Percentiles rank a stretch among this genome's conserved stretches.
Evolutionary conservation across 192 early-diverging fungal genomes (phyloP).

Genomic region (Backusella morwellensis): DNA sequence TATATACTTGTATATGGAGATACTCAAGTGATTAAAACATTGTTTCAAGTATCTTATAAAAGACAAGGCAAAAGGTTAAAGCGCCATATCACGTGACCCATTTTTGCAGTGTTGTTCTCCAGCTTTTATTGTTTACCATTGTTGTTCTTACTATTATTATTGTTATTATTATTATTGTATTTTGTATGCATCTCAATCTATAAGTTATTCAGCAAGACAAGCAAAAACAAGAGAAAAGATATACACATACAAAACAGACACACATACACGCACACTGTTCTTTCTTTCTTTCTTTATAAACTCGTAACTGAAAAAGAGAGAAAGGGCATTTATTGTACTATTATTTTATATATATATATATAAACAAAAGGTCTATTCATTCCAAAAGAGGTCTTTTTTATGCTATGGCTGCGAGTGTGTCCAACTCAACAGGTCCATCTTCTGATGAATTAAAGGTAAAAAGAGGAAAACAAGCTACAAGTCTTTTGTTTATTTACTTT

Average conservation of each 20-base stretch:
- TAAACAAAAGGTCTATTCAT: neutral
- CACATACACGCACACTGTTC: neutral
- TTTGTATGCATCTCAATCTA: neutral
- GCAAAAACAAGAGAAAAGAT: neutral
- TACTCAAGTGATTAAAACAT: neutral
- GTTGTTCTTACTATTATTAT: neutral
- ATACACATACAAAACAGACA: neutral
- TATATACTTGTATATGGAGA: neutral
- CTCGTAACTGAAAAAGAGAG: neutral
- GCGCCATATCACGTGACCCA: neutral
- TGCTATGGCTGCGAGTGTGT: conserved; percentile 8
- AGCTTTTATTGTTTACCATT: neutral
- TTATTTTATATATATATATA: neutral
- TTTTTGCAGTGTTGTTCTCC: neutral
- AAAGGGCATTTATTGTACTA: neutral
- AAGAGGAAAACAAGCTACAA: neutral
- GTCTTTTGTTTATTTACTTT: neutral
- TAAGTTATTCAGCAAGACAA: neutral
- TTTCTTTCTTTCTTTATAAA: neutral
- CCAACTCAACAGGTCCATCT: neutral
- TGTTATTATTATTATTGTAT: neutral
- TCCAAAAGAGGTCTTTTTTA: neutral
- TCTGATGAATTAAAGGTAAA: conserved; percentile 5
- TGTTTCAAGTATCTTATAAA: neutral
- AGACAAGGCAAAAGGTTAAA: neutral